Conservation (phyloP, 2,329 filamentous ascomycete genomes). For the Pseudogymnoascus sp. region DNA sequence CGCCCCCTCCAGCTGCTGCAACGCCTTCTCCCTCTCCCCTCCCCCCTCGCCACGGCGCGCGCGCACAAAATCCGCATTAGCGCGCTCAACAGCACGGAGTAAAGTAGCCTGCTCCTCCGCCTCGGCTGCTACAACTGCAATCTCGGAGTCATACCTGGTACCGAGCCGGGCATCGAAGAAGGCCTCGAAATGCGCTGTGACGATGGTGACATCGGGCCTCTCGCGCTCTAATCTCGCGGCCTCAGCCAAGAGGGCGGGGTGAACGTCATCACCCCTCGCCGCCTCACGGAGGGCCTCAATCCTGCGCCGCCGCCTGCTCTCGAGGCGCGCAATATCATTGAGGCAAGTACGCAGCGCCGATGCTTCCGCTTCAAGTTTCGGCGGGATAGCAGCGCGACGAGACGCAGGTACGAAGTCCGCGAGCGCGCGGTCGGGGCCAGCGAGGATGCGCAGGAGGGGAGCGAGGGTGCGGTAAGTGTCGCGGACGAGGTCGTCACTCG, state of each 20-base stretch:
- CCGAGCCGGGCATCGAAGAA: slow-evolving; percentile 75
- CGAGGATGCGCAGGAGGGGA: slow-evolving; percentile 66
- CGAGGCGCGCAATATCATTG: slow-evolving; percentile 78
- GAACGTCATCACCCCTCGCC: slow-evolving; percentile 80
- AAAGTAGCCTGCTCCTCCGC: slow-evolving; percentile 68
- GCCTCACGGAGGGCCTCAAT: slow-evolving; percentile 74
- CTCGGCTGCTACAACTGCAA: slow-evolving; percentile 64
- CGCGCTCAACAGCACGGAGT: slow-evolving; percentile 60
- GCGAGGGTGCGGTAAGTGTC: slow-evolving; percentile 74
- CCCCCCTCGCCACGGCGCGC: slow-evolving; percentile 54
- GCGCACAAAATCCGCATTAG: slow-evolving; percentile 70
- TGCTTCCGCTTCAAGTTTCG: slow-evolving; percentile 72
- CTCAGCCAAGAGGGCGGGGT: slow-evolving; percentile 74
- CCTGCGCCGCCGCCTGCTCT: slow-evolving; percentile 71
- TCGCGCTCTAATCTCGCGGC: slow-evolving; percentile 78
- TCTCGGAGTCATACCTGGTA: slow-evolving; percentile 72
- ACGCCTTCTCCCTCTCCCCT: slow-evolving; percentile 72
- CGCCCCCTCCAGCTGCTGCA: slow-evolving; percentile 83
- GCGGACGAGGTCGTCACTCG: slow-evolving; percentile 55
- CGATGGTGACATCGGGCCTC: slow-evolving; percentile 76
- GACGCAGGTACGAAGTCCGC: slow-evolving; percentile 88
- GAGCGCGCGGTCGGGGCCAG: slow-evolving; percentile 70
- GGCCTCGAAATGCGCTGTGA: slow-evolving; percentile 83
- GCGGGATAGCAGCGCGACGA: slow-evolving; percentile 68
- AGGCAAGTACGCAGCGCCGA: slow-evolving; percentile 69